Conservation (phyloP, 441 rosid genomes). For the Croton laevigatus region DNA sequence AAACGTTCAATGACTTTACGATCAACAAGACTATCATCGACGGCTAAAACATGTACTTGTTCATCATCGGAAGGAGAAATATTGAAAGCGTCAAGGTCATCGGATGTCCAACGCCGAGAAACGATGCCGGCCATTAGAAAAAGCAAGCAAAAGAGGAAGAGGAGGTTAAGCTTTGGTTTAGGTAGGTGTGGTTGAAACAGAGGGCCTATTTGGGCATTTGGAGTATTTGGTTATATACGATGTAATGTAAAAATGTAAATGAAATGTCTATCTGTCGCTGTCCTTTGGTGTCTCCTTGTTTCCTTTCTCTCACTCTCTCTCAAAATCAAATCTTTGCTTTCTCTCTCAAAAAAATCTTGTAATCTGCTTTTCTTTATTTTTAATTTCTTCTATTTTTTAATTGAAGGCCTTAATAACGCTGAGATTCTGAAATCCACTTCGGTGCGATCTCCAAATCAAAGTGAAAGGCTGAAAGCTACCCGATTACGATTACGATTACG, state of each 20-base stretch:
- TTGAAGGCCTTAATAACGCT: constrained; percentile 21
- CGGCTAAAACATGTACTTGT: constrained; percentile 82
- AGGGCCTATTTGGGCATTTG: constrained; percentile 6
- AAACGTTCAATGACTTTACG: constrained; percentile 82
- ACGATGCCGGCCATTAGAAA: constrained; percentile 51
- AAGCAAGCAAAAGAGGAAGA: neutral
- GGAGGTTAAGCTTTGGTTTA: neutral
- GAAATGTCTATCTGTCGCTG: constrained; percentile 22
- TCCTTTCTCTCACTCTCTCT: constrained; percentile 23
- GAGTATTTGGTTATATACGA: constrained; percentile 25
- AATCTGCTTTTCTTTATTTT: constrained; percentile 29
- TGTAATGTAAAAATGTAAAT: constrained; percentile 18
- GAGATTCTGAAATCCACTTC: constrained; percentile 53
- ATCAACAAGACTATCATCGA: constrained; percentile 84
- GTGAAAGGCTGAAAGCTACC: constrained; percentile 23
- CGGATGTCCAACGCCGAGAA: constrained; percentile 44
- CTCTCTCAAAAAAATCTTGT: constrained; percentile 39
- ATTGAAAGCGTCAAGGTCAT: constrained; percentile 36
- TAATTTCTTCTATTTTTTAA: neutral
- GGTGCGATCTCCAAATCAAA: constrained; percentile 29
- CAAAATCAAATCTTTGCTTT: constrained; percentile 44
- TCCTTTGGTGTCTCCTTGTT: constrained; percentile 15
- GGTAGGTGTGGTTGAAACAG: neutral
- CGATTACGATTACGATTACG: neutral
- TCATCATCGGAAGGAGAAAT: constrained; percentile 38